Conservation (phyloP, 108 stramenopile species). For the Fistulifera solaris region DNA sequence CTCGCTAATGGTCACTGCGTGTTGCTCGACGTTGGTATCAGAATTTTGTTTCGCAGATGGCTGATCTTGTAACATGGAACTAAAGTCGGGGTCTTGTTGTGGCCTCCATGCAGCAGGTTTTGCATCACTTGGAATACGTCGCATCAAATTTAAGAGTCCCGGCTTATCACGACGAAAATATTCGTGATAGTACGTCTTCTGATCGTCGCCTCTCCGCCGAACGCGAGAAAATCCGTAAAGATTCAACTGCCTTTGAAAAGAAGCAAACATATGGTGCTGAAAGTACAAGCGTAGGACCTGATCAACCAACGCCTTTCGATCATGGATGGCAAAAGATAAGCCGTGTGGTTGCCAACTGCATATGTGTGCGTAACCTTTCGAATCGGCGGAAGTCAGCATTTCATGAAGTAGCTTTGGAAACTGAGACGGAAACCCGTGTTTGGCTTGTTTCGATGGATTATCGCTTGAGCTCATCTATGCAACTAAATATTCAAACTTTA, state of each 20-base stretch:
- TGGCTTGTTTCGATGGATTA: no score
- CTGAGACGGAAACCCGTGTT: slow-evolving; percentile 4
- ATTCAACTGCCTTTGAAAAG: slow-evolving; percentile 30
- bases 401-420: slow-evolving; percentile 18
- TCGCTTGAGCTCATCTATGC: no score
- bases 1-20: no score
- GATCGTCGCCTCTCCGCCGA: not conserved
- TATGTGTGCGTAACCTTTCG: slow-evolving; percentile 13
- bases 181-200: not conserved
- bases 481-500: no score
- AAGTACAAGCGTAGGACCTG: slow-evolving; percentile 37
- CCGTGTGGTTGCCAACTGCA: slow-evolving; percentile 49
- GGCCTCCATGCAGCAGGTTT: no score
- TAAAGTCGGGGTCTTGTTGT: no score
- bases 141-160: no score
- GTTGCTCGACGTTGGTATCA: no score
- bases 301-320: slow-evolving; percentile 37
- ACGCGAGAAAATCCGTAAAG: slow-evolving; percentile 23
- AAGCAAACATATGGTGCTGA: slow-evolving; percentile 18
- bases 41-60: no score
- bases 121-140: no score
- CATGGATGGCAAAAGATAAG: slow-evolving; percentile 38
- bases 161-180: no score
- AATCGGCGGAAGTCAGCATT: slow-evolving; percentile 17
- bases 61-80: no score